Conservation (phyloP, 2,329 filamentous ascomycete species). For the Fusarium devonianum region DNA sequence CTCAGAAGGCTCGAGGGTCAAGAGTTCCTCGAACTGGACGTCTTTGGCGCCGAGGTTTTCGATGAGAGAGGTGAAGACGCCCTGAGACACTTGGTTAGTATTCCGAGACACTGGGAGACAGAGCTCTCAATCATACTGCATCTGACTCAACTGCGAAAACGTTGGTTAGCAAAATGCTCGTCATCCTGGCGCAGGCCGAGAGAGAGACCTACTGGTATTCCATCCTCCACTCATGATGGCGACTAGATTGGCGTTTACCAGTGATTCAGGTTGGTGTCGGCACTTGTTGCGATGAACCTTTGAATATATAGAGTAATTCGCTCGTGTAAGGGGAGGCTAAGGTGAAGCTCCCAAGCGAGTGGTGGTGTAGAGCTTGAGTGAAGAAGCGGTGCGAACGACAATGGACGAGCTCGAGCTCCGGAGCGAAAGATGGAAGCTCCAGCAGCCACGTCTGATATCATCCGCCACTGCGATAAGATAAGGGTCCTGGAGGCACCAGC, state of each 20-base stretch:
- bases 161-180: constrained; percentile 16
- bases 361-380: background rate
- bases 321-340: background rate
- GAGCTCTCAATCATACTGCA: constrained; percentile 75
- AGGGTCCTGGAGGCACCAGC: constrained; percentile 34
- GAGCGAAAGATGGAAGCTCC: constrained; percentile 14
- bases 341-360: background rate
- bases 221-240: constrained; percentile 78
- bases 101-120: background rate
- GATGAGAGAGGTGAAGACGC: constrained; percentile 96
- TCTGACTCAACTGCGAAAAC: constrained; percentile 78
- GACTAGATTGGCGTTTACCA: constrained; percentile 3
- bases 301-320: background rate
- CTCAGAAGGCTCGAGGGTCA: constrained; percentile 81
- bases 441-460: constrained; percentile 39
- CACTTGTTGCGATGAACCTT: background rate
- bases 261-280: background rate
- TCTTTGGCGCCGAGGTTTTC: constrained; percentile 89
- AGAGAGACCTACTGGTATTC: constrained; percentile 77
- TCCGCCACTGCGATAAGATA: constrained; percentile 39
- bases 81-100: constrained; percentile 55
- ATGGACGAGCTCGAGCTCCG: constrained; percentile 24
- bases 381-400: constrained; percentile 1
- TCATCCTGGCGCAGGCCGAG: background rate
- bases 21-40: constrained; percentile 96